Evolutionary conservation across 345 rosid species (phyloP), one percentile per base, ranked within the genome.

Genomic region (Microthlaspi erraticum): DNA sequence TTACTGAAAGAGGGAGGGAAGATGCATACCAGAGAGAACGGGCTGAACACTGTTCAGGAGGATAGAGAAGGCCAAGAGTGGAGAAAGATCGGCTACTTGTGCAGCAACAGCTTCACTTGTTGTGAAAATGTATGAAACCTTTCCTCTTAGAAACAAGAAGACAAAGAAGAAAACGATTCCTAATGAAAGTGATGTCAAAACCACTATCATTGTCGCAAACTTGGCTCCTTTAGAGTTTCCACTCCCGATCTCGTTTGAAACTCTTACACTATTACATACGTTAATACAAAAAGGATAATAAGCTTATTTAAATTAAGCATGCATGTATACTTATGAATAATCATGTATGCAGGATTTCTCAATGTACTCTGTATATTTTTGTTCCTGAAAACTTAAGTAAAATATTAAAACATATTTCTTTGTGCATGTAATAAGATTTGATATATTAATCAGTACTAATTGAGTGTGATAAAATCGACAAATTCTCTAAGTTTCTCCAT

Each of bases 201-300:
- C 84, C 33, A 60, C 64, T 32, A 52, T 38, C 64, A 70, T 34
- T 26, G 86, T 77, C 1, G 91, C 84, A 63, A 86, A 85, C 52
- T 83, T 90, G 9, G 88, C 84, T 31, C 78, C 82, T 20, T 58
- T 80, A 5, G 89, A 49, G 78, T 81, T 85, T 56, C 91, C 95
- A 72, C 84, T 74, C 42, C 95, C 95, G 4, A 91, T 88, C 45
- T 91, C 97, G 61, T 91, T 91, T 11, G 97, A 81, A 41, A 89
- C 93, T 65, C 97, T 71, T 49, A 89, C 90, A 74, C 96, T 88
- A 77, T 3, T 33, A 23, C 12, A 52, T 26, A 55, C 3, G 8
- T 51, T 29, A 4, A 18, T 49, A 17, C 13, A 70, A 11, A 11
- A 36, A 33, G 23, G 6, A 11, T 5, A 43, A 7, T 23, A 51